A percentile compares a stretch with the other conserved stretches of the same genome.
phyloP scores from a whole-genome alignment of 495 filamentous ascomycete species.

The Eremomyces bilateralis region DNA sequence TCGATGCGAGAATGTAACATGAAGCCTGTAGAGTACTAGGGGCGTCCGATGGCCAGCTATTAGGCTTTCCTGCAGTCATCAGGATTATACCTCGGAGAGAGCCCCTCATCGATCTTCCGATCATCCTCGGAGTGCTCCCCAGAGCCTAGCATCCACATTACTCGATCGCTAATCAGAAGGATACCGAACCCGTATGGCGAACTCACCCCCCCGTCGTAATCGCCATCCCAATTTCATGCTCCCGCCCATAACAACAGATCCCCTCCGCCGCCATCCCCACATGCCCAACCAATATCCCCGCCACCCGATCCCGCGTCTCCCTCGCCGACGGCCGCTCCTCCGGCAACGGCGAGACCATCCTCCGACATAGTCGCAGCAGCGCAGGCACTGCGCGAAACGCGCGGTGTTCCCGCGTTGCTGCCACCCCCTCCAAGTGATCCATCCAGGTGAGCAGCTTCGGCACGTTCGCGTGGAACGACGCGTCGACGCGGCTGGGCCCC shows the following conservation, averaged over 20 bases:
- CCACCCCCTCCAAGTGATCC: constrained; percentile 31
- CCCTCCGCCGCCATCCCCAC: constrained; percentile 7
- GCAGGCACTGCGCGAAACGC: constrained; percentile 14
- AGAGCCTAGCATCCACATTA: too few relatives aligned
- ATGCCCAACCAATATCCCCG: constrained; percentile 12
- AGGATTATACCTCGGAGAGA: too few relatives aligned
- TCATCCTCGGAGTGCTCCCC: too few relatives aligned
- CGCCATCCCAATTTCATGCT: too few relatives aligned
- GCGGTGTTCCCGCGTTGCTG: constrained; percentile 9
- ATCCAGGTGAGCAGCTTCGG: constrained; percentile 66
- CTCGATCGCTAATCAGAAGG: too few relatives aligned
- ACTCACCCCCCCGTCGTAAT: too few relatives aligned
- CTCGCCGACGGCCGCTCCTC: constrained; percentile 13
- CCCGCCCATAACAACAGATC: constrained; percentile 7
- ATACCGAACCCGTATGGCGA: too few relatives aligned
- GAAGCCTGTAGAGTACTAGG: too few relatives aligned
- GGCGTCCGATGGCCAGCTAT: too few relatives aligned
- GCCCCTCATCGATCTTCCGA: too few relatives aligned
- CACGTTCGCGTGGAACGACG: constrained; percentile 67
- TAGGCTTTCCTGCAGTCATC: too few relatives aligned
- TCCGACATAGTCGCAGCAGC: constrained; percentile 13
- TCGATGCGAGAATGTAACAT: too few relatives aligned
- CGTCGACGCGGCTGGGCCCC: constrained; percentile 21
- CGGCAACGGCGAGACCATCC: constrained; percentile 16
- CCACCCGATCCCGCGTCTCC: constrained; percentile 14